Percentiles rank a stretch among this genome's conserved stretches.
Evolutionary conservation across 371 early-diverging fungal genomes (phyloP).

Genomic region (Catenaria anguillulae): DNA sequence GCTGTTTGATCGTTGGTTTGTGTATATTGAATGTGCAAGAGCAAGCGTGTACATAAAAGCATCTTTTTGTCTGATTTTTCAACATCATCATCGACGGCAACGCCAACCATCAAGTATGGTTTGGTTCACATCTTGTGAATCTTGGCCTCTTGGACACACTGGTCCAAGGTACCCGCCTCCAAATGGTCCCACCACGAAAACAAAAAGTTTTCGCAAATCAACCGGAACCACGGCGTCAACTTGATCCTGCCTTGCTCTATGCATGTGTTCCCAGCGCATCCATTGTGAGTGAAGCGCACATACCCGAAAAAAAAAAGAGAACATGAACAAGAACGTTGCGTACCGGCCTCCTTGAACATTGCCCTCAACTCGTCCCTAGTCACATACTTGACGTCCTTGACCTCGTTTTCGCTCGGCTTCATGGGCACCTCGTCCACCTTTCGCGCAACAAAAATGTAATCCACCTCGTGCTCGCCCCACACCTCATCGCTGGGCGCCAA

Average conservation of each 20-base stretch:
- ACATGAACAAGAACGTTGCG: too few species aligned
- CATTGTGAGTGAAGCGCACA: constrained; percentile 2
- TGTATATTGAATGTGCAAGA: too few species aligned
- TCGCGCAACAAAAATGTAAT: constrained; percentile 72
- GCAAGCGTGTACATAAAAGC: neutral
- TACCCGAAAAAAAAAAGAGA: constrained; percentile 10
- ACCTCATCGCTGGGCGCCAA: constrained; percentile 79
- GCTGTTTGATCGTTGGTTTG: too few species aligned
- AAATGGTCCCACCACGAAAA: constrained; percentile 89
- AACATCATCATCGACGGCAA: neutral
- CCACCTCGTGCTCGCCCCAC: constrained; percentile 96
- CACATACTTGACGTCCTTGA: constrained; percentile 54
- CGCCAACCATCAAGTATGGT: neutral
- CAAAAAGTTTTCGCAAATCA: constrained; percentile 77
- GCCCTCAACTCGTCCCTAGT: constrained; percentile 53
- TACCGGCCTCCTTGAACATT: constrained; percentile 49
- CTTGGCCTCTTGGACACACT: constrained; percentile 1
- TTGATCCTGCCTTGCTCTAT: constrained; percentile 33
- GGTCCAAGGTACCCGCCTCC: constrained; percentile 19
- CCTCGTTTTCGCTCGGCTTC: constrained; percentile 65
- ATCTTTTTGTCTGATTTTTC: neutral
- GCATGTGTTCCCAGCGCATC: constrained; percentile 4
- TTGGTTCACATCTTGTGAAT: neutral
- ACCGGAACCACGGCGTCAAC: constrained; percentile 91
- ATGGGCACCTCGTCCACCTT: constrained; percentile 40